Evolutionary conservation across 2,329 filamentous ascomycete species (phyloP).

Genomic region (Hypomyces perniciosus): DNA sequence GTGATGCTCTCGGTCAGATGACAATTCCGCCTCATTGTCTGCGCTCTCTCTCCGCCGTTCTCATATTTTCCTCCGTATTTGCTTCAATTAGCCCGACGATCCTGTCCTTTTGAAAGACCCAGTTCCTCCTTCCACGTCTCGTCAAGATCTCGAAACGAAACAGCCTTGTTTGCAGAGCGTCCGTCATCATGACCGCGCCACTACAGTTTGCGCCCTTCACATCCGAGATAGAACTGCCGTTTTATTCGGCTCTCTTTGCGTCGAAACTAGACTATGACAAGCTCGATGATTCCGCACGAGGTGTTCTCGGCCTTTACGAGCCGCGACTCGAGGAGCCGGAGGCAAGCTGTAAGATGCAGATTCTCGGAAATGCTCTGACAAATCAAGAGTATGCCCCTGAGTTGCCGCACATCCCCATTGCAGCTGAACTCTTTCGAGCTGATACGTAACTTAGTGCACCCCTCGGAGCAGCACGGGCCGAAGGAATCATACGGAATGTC

Average conservation of each 20-base stretch:
- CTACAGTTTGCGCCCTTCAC: slow-evolving; percentile 79
- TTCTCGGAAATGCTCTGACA: slow-evolving; percentile 79
- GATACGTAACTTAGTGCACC: slow-evolving; percentile 49
- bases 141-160: not conserved
- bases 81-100: not conserved
- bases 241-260: slow-evolving; percentile 86
- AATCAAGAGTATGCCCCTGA: slow-evolving; percentile 63
- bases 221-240: slow-evolving; percentile 91
- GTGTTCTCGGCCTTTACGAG: slow-evolving; percentile 84
- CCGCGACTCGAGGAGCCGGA: slow-evolving; percentile 68
- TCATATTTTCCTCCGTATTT: not conserved
- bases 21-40: slow-evolving; percentile 11
- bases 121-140: not conserved
- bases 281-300: slow-evolving; percentile 86
- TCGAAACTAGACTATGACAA: slow-evolving; percentile 97
- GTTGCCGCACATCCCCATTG: slow-evolving; percentile 15
- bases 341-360: slow-evolving; percentile 81
- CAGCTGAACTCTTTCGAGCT: slow-evolving; percentile 20
- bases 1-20: slow-evolving; percentile 21
- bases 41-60: not conserved
- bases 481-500: slow-evolving; percentile 91
- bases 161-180: not conserved
- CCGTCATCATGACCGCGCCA: slow-evolving; percentile 42
- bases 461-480: slow-evolving; percentile 69
- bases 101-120: not conserved